A percentile compares a stretch with the other conserved stretches of the same genome.
These are phyloP conservation scores for Silene conica DNA, from an alignment of 148 eudicot genomes.

Conservation along the genomic window DNA sequence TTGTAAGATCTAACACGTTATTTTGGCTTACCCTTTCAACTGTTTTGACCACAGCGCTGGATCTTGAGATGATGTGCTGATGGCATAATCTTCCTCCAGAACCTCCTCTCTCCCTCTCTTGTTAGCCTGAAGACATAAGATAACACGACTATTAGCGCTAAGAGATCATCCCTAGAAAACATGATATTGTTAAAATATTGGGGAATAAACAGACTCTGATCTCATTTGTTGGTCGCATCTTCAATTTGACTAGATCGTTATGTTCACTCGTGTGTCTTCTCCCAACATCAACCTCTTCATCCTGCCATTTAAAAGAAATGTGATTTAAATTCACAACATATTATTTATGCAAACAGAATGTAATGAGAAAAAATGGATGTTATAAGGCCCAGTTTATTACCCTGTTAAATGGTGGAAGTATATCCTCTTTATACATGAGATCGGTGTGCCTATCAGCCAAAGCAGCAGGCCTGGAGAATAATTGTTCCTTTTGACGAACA, in stretches of 20 bases:
- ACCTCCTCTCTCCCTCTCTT: constrained; percentile 53
- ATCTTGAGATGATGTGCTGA: constrained; percentile 32
- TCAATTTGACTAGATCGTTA: constrained; percentile 29
- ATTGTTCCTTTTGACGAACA: constrained; percentile 27
- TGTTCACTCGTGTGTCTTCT: constrained; percentile 32
- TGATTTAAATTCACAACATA: constrained; percentile 17
- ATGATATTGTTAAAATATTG: background rate
- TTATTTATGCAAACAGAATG: background rate
- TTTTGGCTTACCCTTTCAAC: constrained; percentile 47
- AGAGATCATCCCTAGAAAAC: constrained; percentile 6
- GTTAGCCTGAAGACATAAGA: constrained; percentile 40
- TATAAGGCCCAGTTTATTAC: constrained; percentile 35
- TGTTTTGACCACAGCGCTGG: constrained; percentile 37
- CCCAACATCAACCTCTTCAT: constrained; percentile 36
- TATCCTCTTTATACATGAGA: constrained; percentile 31
- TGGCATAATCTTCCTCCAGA: constrained; percentile 29
- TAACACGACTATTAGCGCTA: constrained; percentile 14
- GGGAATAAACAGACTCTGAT: constrained; percentile 32
- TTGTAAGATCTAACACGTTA: background rate
- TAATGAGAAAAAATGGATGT: background rate
- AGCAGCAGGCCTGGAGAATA: constrained; percentile 36
- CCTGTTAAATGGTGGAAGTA: constrained; percentile 29
- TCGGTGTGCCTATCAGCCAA: constrained; percentile 31
- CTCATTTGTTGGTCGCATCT: constrained; percentile 39
- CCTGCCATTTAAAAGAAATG: constrained; percentile 32